Evolutionary conservation across 1,284 basidiomycete genomes (phyloP).

Genomic region (Amylostereum areolatum): DNA sequence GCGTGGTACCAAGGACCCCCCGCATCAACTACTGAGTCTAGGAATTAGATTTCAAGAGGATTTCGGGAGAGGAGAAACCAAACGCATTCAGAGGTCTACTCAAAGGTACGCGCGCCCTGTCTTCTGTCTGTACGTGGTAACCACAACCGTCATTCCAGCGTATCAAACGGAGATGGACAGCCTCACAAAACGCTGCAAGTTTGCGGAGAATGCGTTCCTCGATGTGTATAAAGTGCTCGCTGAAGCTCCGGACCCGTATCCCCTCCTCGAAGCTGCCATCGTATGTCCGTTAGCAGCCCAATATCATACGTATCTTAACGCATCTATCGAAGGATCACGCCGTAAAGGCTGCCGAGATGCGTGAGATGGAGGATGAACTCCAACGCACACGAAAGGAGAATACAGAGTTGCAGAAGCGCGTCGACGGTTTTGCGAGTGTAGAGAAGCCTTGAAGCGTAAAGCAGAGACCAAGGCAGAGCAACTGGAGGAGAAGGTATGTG

Average conservation of each 20-base stretch:
- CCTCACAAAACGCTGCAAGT: constrained; percentile 87
- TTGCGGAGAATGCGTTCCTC: constrained; percentile 90
- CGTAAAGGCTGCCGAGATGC: constrained; percentile 78
- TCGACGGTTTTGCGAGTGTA: constrained; percentile 57
- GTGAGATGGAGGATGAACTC: constrained; percentile 69
- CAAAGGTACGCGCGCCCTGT: constrained; percentile 50
- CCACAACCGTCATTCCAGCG: no score
- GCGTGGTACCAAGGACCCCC: constrained; percentile 10
- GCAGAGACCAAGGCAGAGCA: constrained; percentile 69
- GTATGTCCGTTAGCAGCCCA: constrained; percentile 35
- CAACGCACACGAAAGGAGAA: constrained; percentile 75
- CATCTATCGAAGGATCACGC: constrained; percentile 76
- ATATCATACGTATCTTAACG: background rate
- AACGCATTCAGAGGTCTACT: constrained; percentile 82
- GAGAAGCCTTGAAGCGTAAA: constrained; percentile 76
- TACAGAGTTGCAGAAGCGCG: constrained; percentile 63
- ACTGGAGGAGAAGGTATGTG: constrained; percentile 82
- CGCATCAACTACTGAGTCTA: background rate
- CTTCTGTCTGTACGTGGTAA: no score
- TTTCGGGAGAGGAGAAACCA: constrained; percentile 81
- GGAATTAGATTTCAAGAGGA: constrained; percentile 84
- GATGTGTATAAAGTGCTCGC: constrained; percentile 91
- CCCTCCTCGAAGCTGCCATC: constrained; percentile 88
- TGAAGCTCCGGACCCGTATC: constrained; percentile 95
- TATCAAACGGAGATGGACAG: constrained; percentile 97